Conservation (phyloP, 345 rosid genomes). For the Eucalyptus rudis region DNA sequence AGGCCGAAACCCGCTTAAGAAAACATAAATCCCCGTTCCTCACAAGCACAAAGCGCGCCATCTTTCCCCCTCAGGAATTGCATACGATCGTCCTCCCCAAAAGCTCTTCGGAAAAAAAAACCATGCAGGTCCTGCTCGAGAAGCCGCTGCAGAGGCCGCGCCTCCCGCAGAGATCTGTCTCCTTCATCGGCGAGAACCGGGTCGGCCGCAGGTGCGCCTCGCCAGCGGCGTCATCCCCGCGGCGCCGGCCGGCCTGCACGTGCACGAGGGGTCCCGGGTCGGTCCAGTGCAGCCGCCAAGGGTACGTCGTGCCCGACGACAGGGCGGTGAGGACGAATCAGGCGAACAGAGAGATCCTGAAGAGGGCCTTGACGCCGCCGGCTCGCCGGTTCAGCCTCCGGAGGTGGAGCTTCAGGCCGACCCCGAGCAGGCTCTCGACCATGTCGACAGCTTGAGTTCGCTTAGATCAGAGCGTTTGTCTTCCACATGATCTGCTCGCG, state of each 20-base stretch:
- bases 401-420: conserved; percentile 36
- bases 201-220: not conserved
- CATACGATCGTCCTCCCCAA: not conserved
- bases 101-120: not conserved
- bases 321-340: conserved; percentile 2
- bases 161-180: not conserved
- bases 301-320: conserved; percentile 20
- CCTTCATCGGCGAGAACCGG: not conserved
- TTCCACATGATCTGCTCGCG: not conserved
- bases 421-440: conserved; percentile 34
- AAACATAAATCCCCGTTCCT: not conserved
- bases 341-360: conserved; percentile 18
- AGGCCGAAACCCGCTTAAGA: not conserved
- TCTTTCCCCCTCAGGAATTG: not conserved
- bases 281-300: conserved; percentile 1
- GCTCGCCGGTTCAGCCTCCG: conserved; percentile 24
- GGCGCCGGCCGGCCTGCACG: not conserved
- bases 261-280: conserved; percentile 3
- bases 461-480: not conserved
- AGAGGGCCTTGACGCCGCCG: conserved; percentile 37
- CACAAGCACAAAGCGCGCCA: not conserved
- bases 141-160: not conserved
- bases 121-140: not conserved
- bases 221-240: not conserved
- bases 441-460: conserved; percentile 15